A percentile compares a stretch with the other conserved stretches of the same genome.
Conservation (phyloP, 352 stramenopile species). For the Pythium biforme region DNA sequence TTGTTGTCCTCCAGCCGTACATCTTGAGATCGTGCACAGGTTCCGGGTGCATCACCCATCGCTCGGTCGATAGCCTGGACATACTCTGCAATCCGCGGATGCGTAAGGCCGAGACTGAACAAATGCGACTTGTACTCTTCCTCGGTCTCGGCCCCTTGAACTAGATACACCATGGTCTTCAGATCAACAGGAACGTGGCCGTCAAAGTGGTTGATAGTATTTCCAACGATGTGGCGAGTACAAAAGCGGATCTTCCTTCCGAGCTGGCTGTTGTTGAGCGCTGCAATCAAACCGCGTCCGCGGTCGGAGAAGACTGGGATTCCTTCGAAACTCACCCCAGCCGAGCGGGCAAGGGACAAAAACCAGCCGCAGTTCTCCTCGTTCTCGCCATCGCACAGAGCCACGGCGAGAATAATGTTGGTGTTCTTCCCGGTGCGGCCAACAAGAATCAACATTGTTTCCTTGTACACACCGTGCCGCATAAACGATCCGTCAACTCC, state of each 20-base stretch:
- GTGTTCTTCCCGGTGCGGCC: constrained; percentile 13
- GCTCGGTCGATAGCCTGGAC: constrained; percentile 5
- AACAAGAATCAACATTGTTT: constrained; percentile 13
- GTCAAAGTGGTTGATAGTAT: constrained; percentile 15
- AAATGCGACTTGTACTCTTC: constrained; percentile 8
- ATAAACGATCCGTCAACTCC: constrained; percentile 21
- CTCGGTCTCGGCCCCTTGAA: constrained; percentile 13
- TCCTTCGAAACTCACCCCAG: constrained; percentile 4
- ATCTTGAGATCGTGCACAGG: constrained; percentile 1
- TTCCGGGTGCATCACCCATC: constrained; percentile 19
- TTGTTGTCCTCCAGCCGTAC: constrained; percentile 27
- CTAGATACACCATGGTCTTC: constrained; percentile 12
- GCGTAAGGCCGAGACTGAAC: constrained; percentile 6
- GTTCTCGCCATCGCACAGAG: constrained; percentile 7
- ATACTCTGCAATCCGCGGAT: constrained; percentile 17
- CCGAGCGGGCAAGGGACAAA: background rate
- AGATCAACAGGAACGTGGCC: background rate
- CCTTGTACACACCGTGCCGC: constrained; percentile 7
- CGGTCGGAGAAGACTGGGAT: constrained; percentile 21
- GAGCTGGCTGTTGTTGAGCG: background rate
- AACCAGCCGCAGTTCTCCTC: constrained; percentile 19
- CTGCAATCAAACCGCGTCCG: constrained; percentile 8
- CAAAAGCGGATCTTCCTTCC: constrained; percentile 6
- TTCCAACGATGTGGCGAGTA: constrained; percentile 17
- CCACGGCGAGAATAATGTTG: constrained; percentile 19